phyloP scores from a whole-genome alignment of 352 stramenopile genomes.

The Globisporangium paroecandrum region DNA sequence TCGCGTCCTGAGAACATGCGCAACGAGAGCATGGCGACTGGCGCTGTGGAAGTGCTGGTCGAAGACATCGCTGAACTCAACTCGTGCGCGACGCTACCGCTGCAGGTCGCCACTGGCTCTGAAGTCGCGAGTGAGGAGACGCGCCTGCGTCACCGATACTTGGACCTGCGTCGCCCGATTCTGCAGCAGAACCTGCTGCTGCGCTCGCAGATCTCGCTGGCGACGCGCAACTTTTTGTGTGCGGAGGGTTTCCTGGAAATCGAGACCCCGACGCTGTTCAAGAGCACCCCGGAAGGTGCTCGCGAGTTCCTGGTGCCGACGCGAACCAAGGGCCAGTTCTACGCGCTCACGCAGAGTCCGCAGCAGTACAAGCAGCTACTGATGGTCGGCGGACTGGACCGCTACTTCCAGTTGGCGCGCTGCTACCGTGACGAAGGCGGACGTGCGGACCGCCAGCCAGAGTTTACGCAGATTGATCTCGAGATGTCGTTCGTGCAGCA shows the following conservation, averaged over 20 bases:
- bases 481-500: conserved; percentile 86
- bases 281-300: conserved; percentile 83
- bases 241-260: conserved; percentile 81
- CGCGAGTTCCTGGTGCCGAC: conserved; percentile 86
- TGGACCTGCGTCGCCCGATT: conserved; percentile 69
- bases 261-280: conserved; percentile 87
- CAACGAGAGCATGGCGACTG: conserved; percentile 71
- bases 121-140: conserved; percentile 69
- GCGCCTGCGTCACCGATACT: conserved; percentile 71
- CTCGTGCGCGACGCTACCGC: conserved; percentile 43
- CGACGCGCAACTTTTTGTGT: conserved; percentile 67
- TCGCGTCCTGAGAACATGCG: conserved; percentile 54
- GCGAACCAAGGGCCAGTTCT: conserved; percentile 65
- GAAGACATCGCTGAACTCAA: conserved; percentile 63
- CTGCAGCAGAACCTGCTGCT: conserved; percentile 82
- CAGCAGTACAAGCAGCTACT: conserved; percentile 92
- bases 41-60: conserved; percentile 70
- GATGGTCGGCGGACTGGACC: conserved; percentile 85
- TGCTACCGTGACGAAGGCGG: conserved; percentile 90
- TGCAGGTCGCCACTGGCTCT: conserved; percentile 61
- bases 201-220: conserved; percentile 67
- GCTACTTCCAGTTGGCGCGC: conserved; percentile 88
- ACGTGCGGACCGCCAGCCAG: conserved; percentile 83
- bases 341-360: conserved; percentile 86
- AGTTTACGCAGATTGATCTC: conserved; percentile 91